phyloP scores from a whole-genome alignment of 2,329 filamentous ascomycete genomes.

The Thermothelomyces thermophilus region DNA sequence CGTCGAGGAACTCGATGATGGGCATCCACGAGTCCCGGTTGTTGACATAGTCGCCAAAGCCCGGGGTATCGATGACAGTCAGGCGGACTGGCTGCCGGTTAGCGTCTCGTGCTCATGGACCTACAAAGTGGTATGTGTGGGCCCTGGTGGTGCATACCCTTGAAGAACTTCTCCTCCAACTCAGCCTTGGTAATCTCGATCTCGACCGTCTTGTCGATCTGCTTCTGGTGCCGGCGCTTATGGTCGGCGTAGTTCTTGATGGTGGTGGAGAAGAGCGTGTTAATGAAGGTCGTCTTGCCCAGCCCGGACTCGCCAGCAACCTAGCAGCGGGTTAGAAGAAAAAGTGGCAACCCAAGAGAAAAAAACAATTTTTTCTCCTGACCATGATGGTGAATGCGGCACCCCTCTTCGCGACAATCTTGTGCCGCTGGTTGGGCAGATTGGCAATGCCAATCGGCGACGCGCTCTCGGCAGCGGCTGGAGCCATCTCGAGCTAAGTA shows the following conservation, averaged over 20 bases:
- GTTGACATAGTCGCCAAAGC: slow-evolving; percentile 99
- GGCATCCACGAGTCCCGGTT: slow-evolving; percentile 99
- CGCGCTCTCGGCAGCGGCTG: slow-evolving; percentile 52
- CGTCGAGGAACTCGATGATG: slow-evolving; percentile 99
- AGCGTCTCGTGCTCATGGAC: slow-evolving; percentile 9
- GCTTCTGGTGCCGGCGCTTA: slow-evolving; percentile 98
- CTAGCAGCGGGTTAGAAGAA: slow-evolving; percentile 38
- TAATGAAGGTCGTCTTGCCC: slow-evolving; percentile 99
- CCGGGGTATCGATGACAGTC: slow-evolving; percentile 97
- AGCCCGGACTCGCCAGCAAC: slow-evolving; percentile 97
- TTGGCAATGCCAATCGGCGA: slow-evolving; percentile 69
- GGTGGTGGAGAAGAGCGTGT: slow-evolving; percentile 98
- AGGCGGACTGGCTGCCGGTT: slow-evolving; percentile 65
- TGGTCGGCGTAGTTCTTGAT: slow-evolving; percentile 99
- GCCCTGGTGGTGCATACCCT: slow-evolving; percentile 55
- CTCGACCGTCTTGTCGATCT: slow-evolving; percentile 99
- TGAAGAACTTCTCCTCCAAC: slow-evolving; percentile 99
- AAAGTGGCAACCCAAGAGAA: slow-evolving; percentile 25
- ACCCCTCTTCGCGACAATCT: slow-evolving; percentile 75
- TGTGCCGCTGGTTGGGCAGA: slow-evolving; percentile 67
- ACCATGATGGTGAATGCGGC: slow-evolving; percentile 99
- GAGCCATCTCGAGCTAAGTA: slow-evolving; percentile 45
- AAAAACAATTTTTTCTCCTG: slow-evolving; percentile 28
- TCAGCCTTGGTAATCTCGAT: slow-evolving; percentile 99
- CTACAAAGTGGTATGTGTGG: neutral